These are phyloP conservation scores for Cordyceps pruinosa DNA, from an alignment of 2,329 filamentous ascomycete species.

Conservation along the genomic window DNA sequence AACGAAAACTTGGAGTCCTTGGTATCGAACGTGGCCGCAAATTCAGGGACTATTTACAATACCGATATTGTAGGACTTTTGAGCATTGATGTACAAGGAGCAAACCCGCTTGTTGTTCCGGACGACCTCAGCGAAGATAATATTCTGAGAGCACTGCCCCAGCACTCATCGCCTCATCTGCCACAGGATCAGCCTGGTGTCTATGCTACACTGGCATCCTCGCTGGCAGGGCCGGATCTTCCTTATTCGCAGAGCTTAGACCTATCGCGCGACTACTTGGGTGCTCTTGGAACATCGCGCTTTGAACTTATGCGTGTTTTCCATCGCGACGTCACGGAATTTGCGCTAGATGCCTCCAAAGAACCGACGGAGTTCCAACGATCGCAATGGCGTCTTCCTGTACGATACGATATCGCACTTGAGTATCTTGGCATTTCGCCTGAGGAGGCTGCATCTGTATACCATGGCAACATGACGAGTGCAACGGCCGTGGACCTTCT, in stretches of 20 bases:
- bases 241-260: conserved; percentile 3
- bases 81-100: neutral
- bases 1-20: conserved; percentile 10
- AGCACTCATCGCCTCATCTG: conserved; percentile 6
- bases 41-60: neutral
- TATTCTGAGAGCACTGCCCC: neutral
- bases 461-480: conserved; percentile 6
- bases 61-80: neutral
- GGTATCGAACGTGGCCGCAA: neutral
- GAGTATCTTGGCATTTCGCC: neutral
- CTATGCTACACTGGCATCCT: neutral
- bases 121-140: neutral
- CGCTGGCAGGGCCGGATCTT: neutral
- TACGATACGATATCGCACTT: neutral
- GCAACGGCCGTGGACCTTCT: neutral
- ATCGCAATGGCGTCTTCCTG: neutral
- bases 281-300: neutral
- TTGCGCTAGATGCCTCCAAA: conserved; percentile 1
- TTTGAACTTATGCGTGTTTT: conserved; percentile 4
- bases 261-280: neutral
- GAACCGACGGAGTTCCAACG: conserved; percentile 3
- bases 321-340: conserved; percentile 1
- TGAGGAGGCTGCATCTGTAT: neutral
- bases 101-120: neutral
- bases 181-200: neutral